Conservation (phyloP, 1,139 yeast species). For the Pichia sp. region DNA sequence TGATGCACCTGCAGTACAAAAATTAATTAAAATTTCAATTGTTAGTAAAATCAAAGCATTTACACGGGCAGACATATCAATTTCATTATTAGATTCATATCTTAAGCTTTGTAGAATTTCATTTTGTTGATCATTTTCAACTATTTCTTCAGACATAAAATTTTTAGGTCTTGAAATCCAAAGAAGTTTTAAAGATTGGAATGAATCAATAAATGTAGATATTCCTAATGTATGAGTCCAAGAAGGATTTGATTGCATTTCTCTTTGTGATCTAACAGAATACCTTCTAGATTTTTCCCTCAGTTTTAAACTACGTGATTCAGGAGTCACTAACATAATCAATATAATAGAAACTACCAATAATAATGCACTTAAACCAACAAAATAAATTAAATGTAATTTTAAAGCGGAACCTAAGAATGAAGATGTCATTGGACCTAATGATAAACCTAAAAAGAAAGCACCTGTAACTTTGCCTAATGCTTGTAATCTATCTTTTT, state of each 20-base stretch:
- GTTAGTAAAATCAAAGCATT: slow-evolving; percentile 42
- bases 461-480: slow-evolving; percentile 55
- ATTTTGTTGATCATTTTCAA: no score
- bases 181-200: slow-evolving; percentile 45
- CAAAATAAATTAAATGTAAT: slow-evolving; percentile 1
- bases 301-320: slow-evolving; percentile 48
- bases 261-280: slow-evolving; percentile 25
- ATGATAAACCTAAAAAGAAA: slow-evolving; percentile 53
- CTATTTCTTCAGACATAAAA: background rate
- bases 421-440: slow-evolving; percentile 62
- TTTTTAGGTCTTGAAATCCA: slow-evolving; percentile 33
- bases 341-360: slow-evolving; percentile 28
- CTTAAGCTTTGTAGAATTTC: background rate
- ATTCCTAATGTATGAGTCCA: slow-evolving; percentile 14
- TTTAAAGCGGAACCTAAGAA: slow-evolving; percentile 14
- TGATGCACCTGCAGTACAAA: slow-evolving; percentile 37
- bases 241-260: slow-evolving; percentile 6
- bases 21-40: slow-evolving; percentile 41
- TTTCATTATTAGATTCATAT: slow-evolving; percentile 23
- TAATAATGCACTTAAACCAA: slow-evolving; percentile 9
- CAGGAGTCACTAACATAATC: slow-evolving; percentile 43
- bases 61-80: slow-evolving; percentile 35
- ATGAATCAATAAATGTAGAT: slow-evolving; percentile 23
- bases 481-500: slow-evolving; percentile 46
- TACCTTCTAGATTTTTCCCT: slow-evolving; percentile 43